phyloP scores from a whole-genome alignment of 2,329 filamentous ascomycete genomes.

The Nemania sp. region DNA sequence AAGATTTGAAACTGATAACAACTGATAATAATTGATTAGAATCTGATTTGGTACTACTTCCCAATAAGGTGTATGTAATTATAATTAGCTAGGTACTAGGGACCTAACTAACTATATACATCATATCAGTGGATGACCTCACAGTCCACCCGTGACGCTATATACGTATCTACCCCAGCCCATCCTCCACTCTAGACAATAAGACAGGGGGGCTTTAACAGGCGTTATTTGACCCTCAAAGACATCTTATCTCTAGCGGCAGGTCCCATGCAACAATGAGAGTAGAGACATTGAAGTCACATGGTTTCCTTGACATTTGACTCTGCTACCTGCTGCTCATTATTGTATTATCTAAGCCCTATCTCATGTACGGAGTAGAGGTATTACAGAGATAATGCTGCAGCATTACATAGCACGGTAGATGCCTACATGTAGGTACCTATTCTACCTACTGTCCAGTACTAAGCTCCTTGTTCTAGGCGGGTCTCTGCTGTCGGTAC shows the following conservation, averaged over 20 bases:
- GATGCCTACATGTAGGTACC: no score
- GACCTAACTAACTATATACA: background rate
- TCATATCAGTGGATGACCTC: constrained; percentile 25
- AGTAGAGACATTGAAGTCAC: constrained; percentile 10
- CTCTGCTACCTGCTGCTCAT: no score
- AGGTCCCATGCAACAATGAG: constrained; percentile 6
- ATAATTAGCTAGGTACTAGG: background rate
- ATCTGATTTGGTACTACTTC: no score
- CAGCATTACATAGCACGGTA: no score
- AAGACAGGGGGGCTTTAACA: constrained; percentile 17
- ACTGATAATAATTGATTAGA: background rate
- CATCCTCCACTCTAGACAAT: background rate
- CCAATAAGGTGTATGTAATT: background rate
- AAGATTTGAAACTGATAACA: background rate
- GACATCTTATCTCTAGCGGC: constrained; percentile 17
- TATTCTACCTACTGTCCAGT: no score
- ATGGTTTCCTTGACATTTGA: background rate
- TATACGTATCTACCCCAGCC: background rate
- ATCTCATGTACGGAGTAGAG: no score
- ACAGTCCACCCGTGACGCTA: constrained; percentile 28
- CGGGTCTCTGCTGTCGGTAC: background rate
- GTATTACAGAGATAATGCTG: no score
- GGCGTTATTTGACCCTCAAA: constrained; percentile 6
- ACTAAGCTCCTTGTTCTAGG: background rate
- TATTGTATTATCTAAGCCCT: no score